These are phyloP conservation scores for Galerina sulciceps DNA, from an alignment of 768 basidiomycete species.

Conservation along the genomic window DNA sequence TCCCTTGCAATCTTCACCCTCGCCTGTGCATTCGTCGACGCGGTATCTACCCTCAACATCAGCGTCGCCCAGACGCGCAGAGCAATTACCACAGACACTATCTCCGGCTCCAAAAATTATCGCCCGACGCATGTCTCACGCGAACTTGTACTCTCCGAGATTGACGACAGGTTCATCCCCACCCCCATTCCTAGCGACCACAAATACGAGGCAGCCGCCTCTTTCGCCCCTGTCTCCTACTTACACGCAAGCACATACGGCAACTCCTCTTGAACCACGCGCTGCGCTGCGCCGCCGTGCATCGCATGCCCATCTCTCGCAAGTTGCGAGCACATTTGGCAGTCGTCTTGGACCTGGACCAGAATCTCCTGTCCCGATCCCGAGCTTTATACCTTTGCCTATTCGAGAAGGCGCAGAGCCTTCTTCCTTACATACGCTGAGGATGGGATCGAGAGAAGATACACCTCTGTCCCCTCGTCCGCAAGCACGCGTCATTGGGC, in stretches of 20 bases:
- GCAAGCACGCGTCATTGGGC: constrained; percentile 2
- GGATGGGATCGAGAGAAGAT: neutral
- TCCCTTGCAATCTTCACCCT: constrained; percentile 19
- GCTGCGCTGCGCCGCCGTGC: constrained; percentile 5
- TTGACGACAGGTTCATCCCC: constrained; percentile 5
- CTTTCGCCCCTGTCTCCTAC: constrained; percentile 17
- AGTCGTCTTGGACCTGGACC: neutral
- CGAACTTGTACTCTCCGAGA: constrained; percentile 14
- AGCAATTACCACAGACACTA: neutral
- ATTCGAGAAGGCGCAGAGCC: neutral
- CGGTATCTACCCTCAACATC: constrained; percentile 4
- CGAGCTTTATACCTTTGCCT: constrained; percentile 10
- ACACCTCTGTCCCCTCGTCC: neutral
- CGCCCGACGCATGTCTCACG: constrained; percentile 20
- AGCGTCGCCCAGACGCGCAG: neutral
- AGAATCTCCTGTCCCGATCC: neutral
- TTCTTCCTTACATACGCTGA: neutral
- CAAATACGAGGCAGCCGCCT: constrained; percentile 2
- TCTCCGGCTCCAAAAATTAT: constrained; percentile 5
- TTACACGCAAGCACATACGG: neutral
- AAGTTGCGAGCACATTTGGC: neutral
- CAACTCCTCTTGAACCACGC: neutral
- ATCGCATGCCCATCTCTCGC: constrained; percentile 15
- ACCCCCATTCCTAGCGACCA: constrained; percentile 15
- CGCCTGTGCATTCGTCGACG: constrained; percentile 16